Percentiles rank a stretch among this genome's conserved stretches.
Conservation (phyloP, 2,329 filamentous ascomycete species). For the Massarina eburnea region DNA sequence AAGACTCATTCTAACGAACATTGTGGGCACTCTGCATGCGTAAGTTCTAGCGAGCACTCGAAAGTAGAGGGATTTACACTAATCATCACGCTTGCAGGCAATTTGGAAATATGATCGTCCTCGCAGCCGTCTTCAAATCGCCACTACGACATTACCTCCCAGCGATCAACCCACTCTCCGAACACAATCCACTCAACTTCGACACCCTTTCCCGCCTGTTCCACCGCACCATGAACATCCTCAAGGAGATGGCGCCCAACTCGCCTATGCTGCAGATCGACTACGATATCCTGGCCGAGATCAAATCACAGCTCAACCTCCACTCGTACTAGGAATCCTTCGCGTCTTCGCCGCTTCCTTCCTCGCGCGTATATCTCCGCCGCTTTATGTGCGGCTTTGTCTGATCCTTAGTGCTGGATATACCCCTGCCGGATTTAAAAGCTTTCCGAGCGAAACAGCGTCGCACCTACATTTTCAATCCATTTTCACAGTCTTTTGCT, state of each 20-base stretch:
- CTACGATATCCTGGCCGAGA: constrained; percentile 67
- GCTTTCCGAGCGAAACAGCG: not conserved
- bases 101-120: constrained; percentile 94
- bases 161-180: not conserved
- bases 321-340: constrained; percentile 1
- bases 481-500: not conserved
- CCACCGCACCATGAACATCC: constrained; percentile 69
- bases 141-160: constrained; percentile 37
- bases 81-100: constrained; percentile 59
- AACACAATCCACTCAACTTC: constrained; percentile 26
- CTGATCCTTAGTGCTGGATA: not conserved
- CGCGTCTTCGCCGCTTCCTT: not conserved
- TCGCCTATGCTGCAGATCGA: constrained; percentile 76
- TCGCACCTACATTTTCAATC: not conserved
- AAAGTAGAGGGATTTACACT: constrained; percentile 22
- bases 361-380: not conserved
- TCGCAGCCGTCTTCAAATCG: constrained; percentile 77
- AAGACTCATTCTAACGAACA: constrained; percentile 86
- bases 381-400: not conserved
- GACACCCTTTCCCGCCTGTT: constrained; percentile 27
- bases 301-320: constrained; percentile 24
- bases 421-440: not conserved
- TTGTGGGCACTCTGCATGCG: constrained; percentile 95
- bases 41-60: constrained; percentile 56
- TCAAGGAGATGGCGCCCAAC: constrained; percentile 68